Evolutionary conservation across 192 early-diverging fungal species (phyloP).

Genomic region (Spizellomyces sp.): DNA sequence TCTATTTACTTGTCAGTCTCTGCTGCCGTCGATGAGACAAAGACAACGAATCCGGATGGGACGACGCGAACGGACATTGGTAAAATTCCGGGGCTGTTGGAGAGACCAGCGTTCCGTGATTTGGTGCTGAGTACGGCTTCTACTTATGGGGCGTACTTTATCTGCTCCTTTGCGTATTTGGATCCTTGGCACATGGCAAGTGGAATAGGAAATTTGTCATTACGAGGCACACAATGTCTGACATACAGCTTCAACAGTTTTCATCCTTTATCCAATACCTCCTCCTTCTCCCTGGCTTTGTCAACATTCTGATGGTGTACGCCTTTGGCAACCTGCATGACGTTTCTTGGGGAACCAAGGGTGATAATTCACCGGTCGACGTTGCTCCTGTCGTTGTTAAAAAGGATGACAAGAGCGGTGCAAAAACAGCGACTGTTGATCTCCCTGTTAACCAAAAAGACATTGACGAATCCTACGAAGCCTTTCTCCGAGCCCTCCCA

Average conservation of each 20-base stretch:
- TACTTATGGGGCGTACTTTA: constrained; percentile 59
- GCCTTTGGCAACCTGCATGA: constrained; percentile 60
- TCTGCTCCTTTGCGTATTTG: constrained; percentile 44
- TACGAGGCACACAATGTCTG: constrained; percentile 41
- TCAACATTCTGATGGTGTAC: constrained; percentile 62
- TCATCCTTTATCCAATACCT: constrained; percentile 43
- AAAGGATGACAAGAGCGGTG: constrained; percentile 27
- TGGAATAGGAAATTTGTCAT: constrained; percentile 7
- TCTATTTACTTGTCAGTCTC: constrained; percentile 31
- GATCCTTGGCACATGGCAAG: constrained; percentile 63
- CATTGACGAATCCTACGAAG: constrained; percentile 48
- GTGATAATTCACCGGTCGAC: constrained; percentile 39
- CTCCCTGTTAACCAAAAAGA: constrained; percentile 49
- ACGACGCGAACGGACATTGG: constrained; percentile 34
- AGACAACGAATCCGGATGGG: constrained; percentile 3
- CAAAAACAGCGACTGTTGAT: constrained; percentile 39
- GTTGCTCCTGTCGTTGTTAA: constrained; percentile 35
- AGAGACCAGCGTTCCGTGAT: constrained; percentile 33
- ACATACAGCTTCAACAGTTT: constrained; percentile 39
- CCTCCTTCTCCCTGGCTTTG: constrained; percentile 49
- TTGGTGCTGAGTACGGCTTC: constrained; percentile 44
- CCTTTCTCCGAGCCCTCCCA: constrained; percentile 34
- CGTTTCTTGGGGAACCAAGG: constrained; percentile 64
- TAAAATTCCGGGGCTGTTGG: constrained; percentile 15
- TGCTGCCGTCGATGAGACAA: constrained; percentile 13